Conservation (phyloP, 1,284 basidiomycete genomes). For the Vanrija humicola region DNA sequence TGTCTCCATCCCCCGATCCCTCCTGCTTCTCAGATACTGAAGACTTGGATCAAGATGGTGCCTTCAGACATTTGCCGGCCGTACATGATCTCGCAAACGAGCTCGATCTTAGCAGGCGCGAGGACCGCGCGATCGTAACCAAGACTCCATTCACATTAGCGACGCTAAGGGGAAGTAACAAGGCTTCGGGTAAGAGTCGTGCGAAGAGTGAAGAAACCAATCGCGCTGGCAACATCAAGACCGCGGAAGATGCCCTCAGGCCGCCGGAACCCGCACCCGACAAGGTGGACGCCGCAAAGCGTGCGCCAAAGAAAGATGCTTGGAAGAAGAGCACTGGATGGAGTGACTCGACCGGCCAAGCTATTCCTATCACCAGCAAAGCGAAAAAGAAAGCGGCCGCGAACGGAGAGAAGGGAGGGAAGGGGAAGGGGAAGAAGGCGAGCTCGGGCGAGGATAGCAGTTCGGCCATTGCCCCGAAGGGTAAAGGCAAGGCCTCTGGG, state of each 20-base stretch:
- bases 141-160: conserved; percentile 27
- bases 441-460: neutral
- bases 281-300: too few relatives aligned
- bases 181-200: neutral
- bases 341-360: conserved; percentile 12
- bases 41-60: neutral
- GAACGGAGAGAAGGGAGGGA: neutral
- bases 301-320: neutral
- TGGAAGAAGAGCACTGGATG: conserved; percentile 17
- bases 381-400: conserved; percentile 1
- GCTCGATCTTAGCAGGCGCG: conserved; percentile 22
- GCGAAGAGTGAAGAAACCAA: too few relatives aligned
- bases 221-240: neutral
- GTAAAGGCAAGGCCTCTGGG: neutral
- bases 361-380: conserved; percentile 4
- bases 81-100: conserved; percentile 16
- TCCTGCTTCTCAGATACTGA: conserved; percentile 4
- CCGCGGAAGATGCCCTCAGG: conserved; percentile 2
- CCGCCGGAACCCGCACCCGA: neutral
- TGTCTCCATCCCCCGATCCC: conserved; percentile 6
- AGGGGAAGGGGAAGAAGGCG: conserved; percentile 8
- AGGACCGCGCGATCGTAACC: conserved; percentile 19
- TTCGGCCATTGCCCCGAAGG: neutral
- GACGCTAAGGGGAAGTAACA: conserved; percentile 4
- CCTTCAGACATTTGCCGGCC: neutral